These are phyloP conservation scores for Larix kaempferi DNA, from an alignment of 75 land plant species.

Conservation along the genomic window DNA sequence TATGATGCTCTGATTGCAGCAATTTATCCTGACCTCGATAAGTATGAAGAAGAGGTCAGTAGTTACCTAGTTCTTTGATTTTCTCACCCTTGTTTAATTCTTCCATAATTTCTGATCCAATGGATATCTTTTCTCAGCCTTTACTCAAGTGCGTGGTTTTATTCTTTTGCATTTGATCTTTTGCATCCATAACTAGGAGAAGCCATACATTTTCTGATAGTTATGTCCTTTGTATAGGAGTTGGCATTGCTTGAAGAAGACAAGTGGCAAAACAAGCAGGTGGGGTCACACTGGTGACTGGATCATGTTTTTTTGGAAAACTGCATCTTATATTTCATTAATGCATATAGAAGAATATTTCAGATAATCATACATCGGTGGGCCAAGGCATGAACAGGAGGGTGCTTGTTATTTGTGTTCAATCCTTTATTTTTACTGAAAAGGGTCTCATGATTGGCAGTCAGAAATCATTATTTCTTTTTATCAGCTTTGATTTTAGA, in stretches of 20 bases:
- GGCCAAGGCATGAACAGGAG: not conserved
- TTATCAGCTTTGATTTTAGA: not conserved
- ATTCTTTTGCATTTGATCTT: not conserved
- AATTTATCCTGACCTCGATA: conserved; percentile 86
- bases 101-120: conserved; percentile 4
- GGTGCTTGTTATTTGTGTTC: conserved; percentile 4
- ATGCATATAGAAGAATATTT: too few species aligned
- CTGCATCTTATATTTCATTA: not conserved
- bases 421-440: conserved; percentile 5
- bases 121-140: not conserved
- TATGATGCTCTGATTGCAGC: conserved; percentile 91
- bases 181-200: not conserved
- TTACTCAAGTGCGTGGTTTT: not conserved
- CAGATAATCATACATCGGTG: too few species aligned
- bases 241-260: conserved; percentile 87
- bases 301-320: not conserved
- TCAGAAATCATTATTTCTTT: not conserved
- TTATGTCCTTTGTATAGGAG: conserved; percentile 48
- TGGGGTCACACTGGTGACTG: conserved; percentile 16
- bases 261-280: conserved; percentile 77
- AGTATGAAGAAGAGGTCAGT: conserved; percentile 91
- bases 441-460: not conserved
- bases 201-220: conserved; percentile 13
- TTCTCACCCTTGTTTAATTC: not conserved
- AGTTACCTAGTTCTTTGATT: conserved; percentile 6